Evolutionary conservation across 305 asterid genomes (phyloP).

Genomic region (Fraxinus angustifolia): DNA sequence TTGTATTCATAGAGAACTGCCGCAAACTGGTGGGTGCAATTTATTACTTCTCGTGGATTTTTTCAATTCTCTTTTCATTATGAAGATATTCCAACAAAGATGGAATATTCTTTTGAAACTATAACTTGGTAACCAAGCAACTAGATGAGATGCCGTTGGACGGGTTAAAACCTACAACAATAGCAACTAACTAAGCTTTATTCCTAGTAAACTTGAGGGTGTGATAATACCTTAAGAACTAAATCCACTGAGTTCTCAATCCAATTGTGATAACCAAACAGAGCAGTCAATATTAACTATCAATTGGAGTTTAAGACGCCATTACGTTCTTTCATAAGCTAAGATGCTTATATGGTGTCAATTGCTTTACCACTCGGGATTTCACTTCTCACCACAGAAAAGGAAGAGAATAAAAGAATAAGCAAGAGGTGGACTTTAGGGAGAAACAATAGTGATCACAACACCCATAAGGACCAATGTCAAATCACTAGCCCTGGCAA

Average conservation of each 20-base stretch:
- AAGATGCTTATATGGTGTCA: not conserved
- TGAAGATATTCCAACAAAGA: constrained; percentile 7
- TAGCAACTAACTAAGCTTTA: not conserved
- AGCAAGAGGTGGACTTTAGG: not conserved
- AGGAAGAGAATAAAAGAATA: not conserved
- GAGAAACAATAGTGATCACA: constrained; percentile 3
- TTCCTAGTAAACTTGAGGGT: not conserved
- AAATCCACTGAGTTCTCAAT: constrained; percentile 2
- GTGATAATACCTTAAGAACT: constrained; percentile 15
- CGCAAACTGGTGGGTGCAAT: not conserved
- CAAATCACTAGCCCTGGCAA: constrained; percentile 11
- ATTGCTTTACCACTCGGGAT: not conserved
- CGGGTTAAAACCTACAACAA: not conserved
- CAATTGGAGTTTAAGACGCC: constrained; percentile 1
- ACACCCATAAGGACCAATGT: constrained; percentile 11
- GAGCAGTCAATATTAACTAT: constrained; percentile 4
- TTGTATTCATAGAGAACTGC: not conserved
- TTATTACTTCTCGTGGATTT: not conserved
- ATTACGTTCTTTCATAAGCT: not conserved
- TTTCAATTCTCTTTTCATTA: not conserved
- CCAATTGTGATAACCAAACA: constrained; percentile 3
- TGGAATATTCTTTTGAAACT: not conserved
- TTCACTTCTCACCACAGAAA: not conserved
- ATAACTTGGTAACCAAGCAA: constrained; percentile 2
- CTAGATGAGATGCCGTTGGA: not conserved